Evolutionary conservation across 1,284 basidiomycete species (phyloP), one percentile per base, ranked within the genome.

Genomic region (Apiotrichum akiyoshidainum): DNA sequence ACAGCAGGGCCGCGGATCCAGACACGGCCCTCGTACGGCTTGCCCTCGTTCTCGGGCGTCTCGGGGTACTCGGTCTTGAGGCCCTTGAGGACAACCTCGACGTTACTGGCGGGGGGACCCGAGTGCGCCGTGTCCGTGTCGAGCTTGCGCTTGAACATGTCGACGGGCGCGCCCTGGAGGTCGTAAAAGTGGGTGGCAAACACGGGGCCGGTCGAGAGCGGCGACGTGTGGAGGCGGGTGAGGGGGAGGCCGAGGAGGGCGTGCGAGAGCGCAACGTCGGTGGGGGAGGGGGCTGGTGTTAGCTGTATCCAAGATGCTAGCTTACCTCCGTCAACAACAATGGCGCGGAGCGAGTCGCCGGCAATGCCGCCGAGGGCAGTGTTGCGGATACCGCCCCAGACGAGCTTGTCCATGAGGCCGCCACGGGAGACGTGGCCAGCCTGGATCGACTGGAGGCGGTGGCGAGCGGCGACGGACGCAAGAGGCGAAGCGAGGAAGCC

Each of bases 181-280:
- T 76, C 74, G 62, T 73, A 70, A 57, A 70, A 73, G 65, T 74
- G 71, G 22, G 71, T 65, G 14, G 60, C 68, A 54, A 73, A 71
- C 48, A 77, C 49, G 1, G 73, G 74, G 13, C 72, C 73, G 1
- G 73, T 46, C 4, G 70, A 71, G 35, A 60, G 63, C 13, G 59
- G 54, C 14, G 71, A 69, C 8, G 66, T 35, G 34, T 63, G 58
- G 12, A 74, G 55, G 17, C 74, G 66, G 35, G 72, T 63, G 46
- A 72, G 57, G n/a, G 75, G 73, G 10, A 76, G 60, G 1, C 66
- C 68, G 48, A 77, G 70, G 40, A 77, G 60, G 33, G 71, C 58
- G 39, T 73, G 68, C 5, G 74, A 69, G 33, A 69, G 60, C 19
- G 64, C 63, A 0, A 71, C 41, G 9, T 63, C 48, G n/a, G 53